Percentiles rank a stretch among this genome's conserved stretches.
Conservation (phyloP, 352 stramenopile species). For the Phytophthora brassicae region DNA sequence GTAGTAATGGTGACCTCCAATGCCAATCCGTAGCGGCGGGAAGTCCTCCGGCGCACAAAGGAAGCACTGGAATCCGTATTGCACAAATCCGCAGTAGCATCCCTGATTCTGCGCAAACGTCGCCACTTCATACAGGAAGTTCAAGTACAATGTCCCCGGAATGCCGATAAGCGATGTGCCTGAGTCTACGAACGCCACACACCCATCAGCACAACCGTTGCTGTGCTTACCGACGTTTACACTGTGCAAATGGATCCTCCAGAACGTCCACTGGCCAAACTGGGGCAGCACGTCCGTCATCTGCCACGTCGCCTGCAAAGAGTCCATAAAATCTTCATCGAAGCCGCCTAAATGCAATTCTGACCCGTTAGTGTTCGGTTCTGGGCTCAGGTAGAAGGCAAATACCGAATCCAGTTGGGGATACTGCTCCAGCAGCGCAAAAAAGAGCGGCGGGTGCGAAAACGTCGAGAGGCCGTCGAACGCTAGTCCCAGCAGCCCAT, state of each 20-base stretch:
- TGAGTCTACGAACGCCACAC: slow-evolving; percentile 96
- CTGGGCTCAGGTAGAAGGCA: slow-evolving; percentile 95
- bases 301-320: slow-evolving; percentile 59
- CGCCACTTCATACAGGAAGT: slow-evolving; percentile 71
- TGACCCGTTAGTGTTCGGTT: slow-evolving; percentile 78
- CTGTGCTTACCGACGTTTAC: slow-evolving; percentile 48
- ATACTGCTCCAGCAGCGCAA: slow-evolving; percentile 63
- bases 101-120: slow-evolving; percentile 59
- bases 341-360: slow-evolving; percentile 74
- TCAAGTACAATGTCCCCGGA: slow-evolving; percentile 78
- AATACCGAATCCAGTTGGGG: slow-evolving; percentile 85
- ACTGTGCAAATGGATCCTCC: slow-evolving; percentile 72
- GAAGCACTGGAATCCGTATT: slow-evolving; percentile 86
- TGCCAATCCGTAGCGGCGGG: slow-evolving; percentile 59
- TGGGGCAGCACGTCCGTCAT: slow-evolving; percentile 74
- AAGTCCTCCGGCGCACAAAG: slow-evolving; percentile 68
- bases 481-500: slow-evolving; percentile 96
- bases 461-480: slow-evolving; percentile 93
- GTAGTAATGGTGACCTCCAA: slow-evolving; percentile 69
- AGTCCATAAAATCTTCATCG: slow-evolving; percentile 51
- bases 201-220: slow-evolving; percentile 54
- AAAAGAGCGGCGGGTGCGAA: slow-evolving; percentile 74
- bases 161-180: slow-evolving; percentile 96
- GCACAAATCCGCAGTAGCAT: slow-evolving; percentile 78
- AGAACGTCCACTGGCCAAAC: slow-evolving; percentile 86